Percentiles rank a stretch among this genome's conserved stretches.
Evolutionary conservation across 2,329 filamentous ascomycete species (phyloP).

Genomic region (Ceratocystis papillata): DNA sequence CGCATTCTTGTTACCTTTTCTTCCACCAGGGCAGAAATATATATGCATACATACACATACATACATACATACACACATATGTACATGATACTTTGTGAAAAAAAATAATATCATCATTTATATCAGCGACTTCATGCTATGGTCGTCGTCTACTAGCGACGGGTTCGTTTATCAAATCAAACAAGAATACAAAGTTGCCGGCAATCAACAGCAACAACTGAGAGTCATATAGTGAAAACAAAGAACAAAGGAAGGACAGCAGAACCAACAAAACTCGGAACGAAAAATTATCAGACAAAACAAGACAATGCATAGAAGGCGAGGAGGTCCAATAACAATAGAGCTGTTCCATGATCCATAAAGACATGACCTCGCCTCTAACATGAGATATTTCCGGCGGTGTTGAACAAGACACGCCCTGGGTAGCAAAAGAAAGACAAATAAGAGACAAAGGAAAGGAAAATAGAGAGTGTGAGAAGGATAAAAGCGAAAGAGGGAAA

Average conservation of each 20-base stretch:
- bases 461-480: conserved; percentile 13
- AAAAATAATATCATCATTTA: conserved; percentile 5
- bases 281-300: background rate
- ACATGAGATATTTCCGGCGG: conserved; percentile 4
- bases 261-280: conserved; percentile 1
- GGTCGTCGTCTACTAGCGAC: background rate
- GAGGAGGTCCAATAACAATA: conserved; percentile 8
- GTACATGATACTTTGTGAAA: background rate
- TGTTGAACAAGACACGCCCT: conserved; percentile 15
- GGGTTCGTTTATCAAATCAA: background rate
- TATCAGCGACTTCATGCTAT: background rate
- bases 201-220: conserved; percentile 16
- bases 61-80: background rate
- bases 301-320: conserved; percentile 8
- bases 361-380: conserved; percentile 15
- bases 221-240: conserved; percentile 21
- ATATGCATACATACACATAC: background rate
- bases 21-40: background rate
- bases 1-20: background rate
- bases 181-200: conserved; percentile 9
- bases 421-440: conserved; percentile 15
- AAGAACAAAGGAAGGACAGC: conserved; percentile 15
- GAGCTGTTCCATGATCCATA: background rate
- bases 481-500: conserved; percentile 5
- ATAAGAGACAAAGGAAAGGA: conserved; percentile 7